phyloP scores from a whole-genome alignment of 768 basidiomycete genomes.

The Tricholoma hemisulphureum region DNA sequence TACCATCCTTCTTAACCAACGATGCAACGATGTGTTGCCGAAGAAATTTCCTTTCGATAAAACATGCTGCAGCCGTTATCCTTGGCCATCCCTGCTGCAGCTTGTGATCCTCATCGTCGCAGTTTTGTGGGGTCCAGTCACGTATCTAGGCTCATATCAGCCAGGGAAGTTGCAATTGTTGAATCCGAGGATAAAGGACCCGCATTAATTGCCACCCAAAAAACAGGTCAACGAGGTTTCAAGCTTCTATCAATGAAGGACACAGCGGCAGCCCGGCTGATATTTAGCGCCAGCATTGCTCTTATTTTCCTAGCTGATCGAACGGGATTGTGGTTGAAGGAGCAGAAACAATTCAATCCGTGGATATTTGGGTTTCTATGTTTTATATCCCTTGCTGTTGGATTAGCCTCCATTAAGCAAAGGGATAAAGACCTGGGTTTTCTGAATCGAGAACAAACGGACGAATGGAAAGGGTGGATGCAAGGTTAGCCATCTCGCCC shows the following conservation, averaged over 20 bases:
- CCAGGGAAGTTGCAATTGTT: conserved; percentile 14
- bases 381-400: conserved; percentile 51
- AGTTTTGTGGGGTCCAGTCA: conserved; percentile 51
- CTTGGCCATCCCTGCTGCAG: conserved; percentile 59
- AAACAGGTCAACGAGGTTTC: conserved; percentile 6
- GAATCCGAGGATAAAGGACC: neutral
- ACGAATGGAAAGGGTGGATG: conserved; percentile 99
- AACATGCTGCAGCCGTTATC: conserved; percentile 81
- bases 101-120: conserved; percentile 47
- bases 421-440: conserved; percentile 84
- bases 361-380: conserved; percentile 66
- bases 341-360: conserved; percentile 79
- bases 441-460: conserved; percentile 88
- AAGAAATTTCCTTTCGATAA: conserved; percentile 66
- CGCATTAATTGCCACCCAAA: neutral
- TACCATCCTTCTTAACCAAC: conserved; percentile 73
- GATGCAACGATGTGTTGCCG: conserved; percentile 72
- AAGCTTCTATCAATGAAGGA: conserved; percentile 24
- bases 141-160: conserved; percentile 31
- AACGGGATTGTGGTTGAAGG: conserved; percentile 85
- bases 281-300: conserved; percentile 65
- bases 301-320: conserved; percentile 80
- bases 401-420: conserved; percentile 63
- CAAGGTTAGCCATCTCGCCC: conserved; percentile 58
- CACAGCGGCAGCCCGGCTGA: conserved; percentile 43